phyloP scores from a whole-genome alignment of 345 rosid genomes.

The Gossypium stocksii region DNA sequence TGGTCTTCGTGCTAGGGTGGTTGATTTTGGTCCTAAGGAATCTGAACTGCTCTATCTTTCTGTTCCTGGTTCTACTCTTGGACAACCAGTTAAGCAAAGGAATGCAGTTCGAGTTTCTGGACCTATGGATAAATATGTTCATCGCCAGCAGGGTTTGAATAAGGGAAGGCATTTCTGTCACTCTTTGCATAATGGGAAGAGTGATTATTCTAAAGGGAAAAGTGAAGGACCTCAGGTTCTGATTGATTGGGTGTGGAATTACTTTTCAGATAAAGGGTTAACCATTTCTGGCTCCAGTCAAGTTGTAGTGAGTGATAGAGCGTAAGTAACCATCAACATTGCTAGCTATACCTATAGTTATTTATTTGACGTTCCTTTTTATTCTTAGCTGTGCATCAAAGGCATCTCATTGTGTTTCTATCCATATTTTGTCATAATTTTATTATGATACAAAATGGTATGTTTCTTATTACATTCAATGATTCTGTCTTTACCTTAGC shows the following conservation, averaged over 20 bases:
- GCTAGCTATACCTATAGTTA: background rate
- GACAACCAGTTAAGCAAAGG: slow-evolving; percentile 25
- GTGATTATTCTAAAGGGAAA: slow-evolving; percentile 21
- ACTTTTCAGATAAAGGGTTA: slow-evolving; percentile 48
- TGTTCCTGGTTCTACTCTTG: slow-evolving; percentile 53
- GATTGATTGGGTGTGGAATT: slow-evolving; percentile 78
- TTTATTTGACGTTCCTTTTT: background rate
- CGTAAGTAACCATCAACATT: slow-evolving; percentile 34
- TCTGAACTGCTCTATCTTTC: slow-evolving; percentile 48
- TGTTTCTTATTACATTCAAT: background rate
- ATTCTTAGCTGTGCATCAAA: background rate
- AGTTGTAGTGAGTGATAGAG: slow-evolving; percentile 44
- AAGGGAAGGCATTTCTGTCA: slow-evolving; percentile 15
- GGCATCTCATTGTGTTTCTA: background rate
- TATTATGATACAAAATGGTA: background rate
- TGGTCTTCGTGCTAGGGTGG: slow-evolving; percentile 63
- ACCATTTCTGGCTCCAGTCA: slow-evolving; percentile 18
- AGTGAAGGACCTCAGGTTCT: slow-evolving; percentile 41
- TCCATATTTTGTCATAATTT: background rate
- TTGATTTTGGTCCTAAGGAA: slow-evolving; percentile 69
- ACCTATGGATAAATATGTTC: slow-evolving; percentile 66
- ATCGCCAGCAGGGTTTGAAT: slow-evolving; percentile 10
- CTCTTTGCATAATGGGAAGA: slow-evolving; percentile 7
- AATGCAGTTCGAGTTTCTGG: slow-evolving; percentile 40
- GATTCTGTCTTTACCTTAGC: slow-evolving; percentile 13